phyloP scores from a whole-genome alignment of 164 flowering plant species.

The Magnolia officinalis region DNA sequence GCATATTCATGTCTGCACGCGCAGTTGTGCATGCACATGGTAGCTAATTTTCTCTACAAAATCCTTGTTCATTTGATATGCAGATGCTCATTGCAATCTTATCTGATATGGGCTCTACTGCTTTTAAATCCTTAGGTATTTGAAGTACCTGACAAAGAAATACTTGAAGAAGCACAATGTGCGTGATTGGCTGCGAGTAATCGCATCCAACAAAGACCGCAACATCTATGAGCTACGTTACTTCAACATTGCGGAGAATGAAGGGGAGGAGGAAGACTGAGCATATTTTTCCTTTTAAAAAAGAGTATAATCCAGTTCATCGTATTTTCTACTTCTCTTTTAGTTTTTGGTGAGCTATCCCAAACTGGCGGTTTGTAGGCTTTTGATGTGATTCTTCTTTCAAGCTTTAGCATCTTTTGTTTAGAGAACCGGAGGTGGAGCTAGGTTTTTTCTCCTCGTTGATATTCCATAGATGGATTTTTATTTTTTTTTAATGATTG shows the following conservation, averaged over 20 bases:
- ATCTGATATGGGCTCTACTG: neutral
- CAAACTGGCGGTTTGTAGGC: neutral
- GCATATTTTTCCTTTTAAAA: neutral
- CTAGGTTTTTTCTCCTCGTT: neutral
- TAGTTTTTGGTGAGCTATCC: neutral
- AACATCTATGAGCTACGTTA: slow-evolving; percentile 65
- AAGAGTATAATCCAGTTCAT: neutral
- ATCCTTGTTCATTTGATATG: neutral
- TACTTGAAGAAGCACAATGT: slow-evolving; percentile 80
- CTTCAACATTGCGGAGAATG: slow-evolving; percentile 83
- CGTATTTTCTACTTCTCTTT: neutral
- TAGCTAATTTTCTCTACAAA: too few species aligned
- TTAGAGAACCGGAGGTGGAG: neutral
- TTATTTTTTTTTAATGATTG: too few species aligned
- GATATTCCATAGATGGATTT: neutral
- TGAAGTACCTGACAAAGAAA: slow-evolving; percentile 71
- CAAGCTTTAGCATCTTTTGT: too few species aligned
- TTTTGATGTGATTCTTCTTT: neutral
- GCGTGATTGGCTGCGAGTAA: slow-evolving; percentile 73
- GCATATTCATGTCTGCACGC: neutral
- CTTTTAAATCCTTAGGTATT: slow-evolving; percentile 35
- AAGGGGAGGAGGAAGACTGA: slow-evolving; percentile 57
- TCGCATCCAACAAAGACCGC: slow-evolving; percentile 69
- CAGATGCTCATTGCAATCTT: neutral
- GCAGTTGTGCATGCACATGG: too few species aligned